Evolutionary conservation across 805 yeast genomes (phyloP).

Genomic region (Candida gorgasii): DNA sequence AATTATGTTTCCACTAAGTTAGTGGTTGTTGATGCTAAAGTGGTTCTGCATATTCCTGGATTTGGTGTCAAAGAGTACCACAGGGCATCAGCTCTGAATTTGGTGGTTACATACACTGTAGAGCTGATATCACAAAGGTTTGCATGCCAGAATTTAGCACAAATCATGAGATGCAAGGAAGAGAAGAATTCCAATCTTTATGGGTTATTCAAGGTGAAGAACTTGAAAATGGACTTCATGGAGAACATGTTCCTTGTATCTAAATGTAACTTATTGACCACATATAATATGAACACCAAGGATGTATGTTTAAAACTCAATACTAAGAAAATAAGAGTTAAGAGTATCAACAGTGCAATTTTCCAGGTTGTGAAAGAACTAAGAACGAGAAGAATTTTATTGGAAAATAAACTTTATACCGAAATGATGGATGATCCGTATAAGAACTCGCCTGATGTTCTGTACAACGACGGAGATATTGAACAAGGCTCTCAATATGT

Average conservation of each 20-base stretch:
- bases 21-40: constrained; percentile 30
- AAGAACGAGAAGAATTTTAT: constrained; percentile 27
- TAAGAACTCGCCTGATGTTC: constrained; percentile 4
- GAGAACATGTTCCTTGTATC: constrained; percentile 31
- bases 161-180: constrained; percentile 1
- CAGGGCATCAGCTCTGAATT: constrained; percentile 30
- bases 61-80: constrained; percentile 20
- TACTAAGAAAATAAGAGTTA: constrained; percentile 28
- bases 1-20: constrained; percentile 21
- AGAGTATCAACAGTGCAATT: constrained; percentile 38
- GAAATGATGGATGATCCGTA: constrained; percentile 6
- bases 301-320: constrained; percentile 24
- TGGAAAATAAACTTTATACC: constrained; percentile 28
- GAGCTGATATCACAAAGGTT: constrained; percentile 27
- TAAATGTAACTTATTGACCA: constrained; percentile 26
- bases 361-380: constrained; percentile 36
- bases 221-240: constrained; percentile 28
- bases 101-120: constrained; percentile 23
- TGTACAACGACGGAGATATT: constrained; percentile 1
- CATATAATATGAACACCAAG: constrained; percentile 26
- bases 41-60: constrained; percentile 33
- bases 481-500: constrained; percentile 15
- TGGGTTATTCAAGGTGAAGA: constrained; percentile 31
- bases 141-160: constrained; percentile 20
- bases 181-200: constrained; percentile 17